A percentile compares a stretch with the other conserved stretches of the same genome.
Evolutionary conservation across 2,329 filamentous ascomycete genomes (phyloP).

Genomic region (Diaporthe batatas): DNA sequence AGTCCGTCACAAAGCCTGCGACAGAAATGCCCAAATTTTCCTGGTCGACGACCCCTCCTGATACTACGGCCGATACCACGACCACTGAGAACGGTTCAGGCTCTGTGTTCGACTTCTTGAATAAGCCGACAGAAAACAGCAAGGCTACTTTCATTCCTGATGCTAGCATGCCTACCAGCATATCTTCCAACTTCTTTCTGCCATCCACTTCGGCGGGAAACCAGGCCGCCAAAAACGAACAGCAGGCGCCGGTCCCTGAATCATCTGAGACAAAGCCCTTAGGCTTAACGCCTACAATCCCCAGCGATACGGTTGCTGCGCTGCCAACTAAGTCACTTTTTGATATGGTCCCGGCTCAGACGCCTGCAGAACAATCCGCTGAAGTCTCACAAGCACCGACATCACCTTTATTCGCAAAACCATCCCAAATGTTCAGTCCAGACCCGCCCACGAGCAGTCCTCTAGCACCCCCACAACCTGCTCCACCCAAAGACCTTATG

Average conservation of each 20-base stretch:
- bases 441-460: constrained; percentile 24
- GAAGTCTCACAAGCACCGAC: not conserved
- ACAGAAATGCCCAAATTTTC: constrained; percentile 11
- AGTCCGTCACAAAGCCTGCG: not conserved
- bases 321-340: not conserved
- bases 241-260: not conserved
- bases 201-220: not conserved
- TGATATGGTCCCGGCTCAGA: not conserved
- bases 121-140: constrained; percentile 23
- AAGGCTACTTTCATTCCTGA: not conserved
- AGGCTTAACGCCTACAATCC: not conserved
- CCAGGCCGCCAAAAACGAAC: not conserved
- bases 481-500: constrained; percentile 55
- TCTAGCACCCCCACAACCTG: constrained; percentile 21
- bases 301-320: not conserved
- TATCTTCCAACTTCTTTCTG: constrained; percentile 6
- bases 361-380: not conserved
- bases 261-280: not conserved
- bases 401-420: not conserved
- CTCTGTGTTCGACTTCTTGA: constrained; percentile 33
- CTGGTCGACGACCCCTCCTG: constrained; percentile 22
- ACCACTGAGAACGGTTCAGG: not conserved
- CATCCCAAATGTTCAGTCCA: not conserved
- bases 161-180: not conserved
- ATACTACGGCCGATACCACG: constrained; percentile 1